Percentiles rank a stretch among this genome's conserved stretches.
phyloP scores from a whole-genome alignment of 2,329 filamentous ascomycete genomes.

The Gaeumannomyces sp. region DNA sequence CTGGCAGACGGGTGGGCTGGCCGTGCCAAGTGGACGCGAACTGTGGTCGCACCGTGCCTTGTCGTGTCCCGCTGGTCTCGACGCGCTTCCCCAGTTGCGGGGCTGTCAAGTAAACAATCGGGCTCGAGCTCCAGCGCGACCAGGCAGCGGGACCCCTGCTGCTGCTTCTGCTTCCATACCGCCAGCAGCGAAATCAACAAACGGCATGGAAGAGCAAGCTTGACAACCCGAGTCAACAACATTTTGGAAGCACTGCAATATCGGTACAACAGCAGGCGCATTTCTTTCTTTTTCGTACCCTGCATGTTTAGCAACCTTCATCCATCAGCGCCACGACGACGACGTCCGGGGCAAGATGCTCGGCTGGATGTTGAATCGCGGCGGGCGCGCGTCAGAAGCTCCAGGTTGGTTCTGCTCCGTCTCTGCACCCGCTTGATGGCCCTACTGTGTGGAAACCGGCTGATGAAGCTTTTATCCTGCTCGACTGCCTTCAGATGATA shows the following conservation, averaged over 20 bases:
- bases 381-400: constrained; percentile 27
- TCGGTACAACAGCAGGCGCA: background rate
- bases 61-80: background rate
- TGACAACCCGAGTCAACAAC: background rate
- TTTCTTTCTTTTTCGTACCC: background rate
- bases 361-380: constrained; percentile 52
- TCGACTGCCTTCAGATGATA: constrained; percentile 29
- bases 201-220: background rate
- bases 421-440: background rate
- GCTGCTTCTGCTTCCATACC: background rate
- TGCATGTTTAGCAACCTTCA: background rate
- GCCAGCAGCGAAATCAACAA: background rate
- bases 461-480: background rate
- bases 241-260: background rate
- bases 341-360: constrained; percentile 37
- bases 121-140: background rate
- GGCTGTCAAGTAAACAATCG: constrained; percentile 1
- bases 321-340: too few species aligned
- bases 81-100: background rate
- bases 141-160: background rate
- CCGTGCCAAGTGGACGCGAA: background rate
- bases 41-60: background rate
- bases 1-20: background rate
- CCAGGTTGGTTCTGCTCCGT: constrained; percentile 10
- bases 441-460: too few species aligned